Evolutionary conservation across 768 basidiomycete species (phyloP).

Genomic region (Macrocybe gigantea): DNA sequence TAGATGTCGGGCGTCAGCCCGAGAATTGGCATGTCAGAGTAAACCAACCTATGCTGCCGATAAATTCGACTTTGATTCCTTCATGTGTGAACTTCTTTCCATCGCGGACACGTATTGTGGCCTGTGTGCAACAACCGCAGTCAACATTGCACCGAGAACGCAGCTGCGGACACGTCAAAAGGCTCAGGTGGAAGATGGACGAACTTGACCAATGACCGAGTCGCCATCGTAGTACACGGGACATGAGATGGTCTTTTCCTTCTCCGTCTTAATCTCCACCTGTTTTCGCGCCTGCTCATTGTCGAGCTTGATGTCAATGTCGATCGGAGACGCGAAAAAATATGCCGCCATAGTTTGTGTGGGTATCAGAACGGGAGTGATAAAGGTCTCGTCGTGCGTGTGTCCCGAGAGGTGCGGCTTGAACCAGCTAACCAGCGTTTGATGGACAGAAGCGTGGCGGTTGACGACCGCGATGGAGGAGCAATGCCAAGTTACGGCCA

Average conservation of each 20-base stretch:
- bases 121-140: conserved; percentile 33
- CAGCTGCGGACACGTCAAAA: conserved; percentile 1
- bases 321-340: conserved; percentile 89
- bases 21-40: neutral
- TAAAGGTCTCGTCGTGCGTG: no score
- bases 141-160: neutral
- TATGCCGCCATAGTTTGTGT: conserved; percentile 65
- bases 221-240: conserved; percentile 97
- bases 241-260: conserved; percentile 78
- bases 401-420: no score
- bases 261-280: conserved; percentile 85
- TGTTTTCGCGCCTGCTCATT: conserved; percentile 85
- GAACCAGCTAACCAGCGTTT: no score
- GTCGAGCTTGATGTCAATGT: conserved; percentile 84
- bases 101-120: conserved; percentile 83
- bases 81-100: conserved; percentile 95
- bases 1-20: neutral
- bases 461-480: no score
- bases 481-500: no score
- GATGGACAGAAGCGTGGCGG: no score
- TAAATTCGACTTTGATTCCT: conserved; percentile 96
- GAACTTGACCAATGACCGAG: conserved; percentile 80
- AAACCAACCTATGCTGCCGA: conserved; percentile 84
- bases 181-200: conserved; percentile 2
- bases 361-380: no score